Conservation (phyloP, 306 rosid genomes). For the Cucurbita ficifolia region DNA sequence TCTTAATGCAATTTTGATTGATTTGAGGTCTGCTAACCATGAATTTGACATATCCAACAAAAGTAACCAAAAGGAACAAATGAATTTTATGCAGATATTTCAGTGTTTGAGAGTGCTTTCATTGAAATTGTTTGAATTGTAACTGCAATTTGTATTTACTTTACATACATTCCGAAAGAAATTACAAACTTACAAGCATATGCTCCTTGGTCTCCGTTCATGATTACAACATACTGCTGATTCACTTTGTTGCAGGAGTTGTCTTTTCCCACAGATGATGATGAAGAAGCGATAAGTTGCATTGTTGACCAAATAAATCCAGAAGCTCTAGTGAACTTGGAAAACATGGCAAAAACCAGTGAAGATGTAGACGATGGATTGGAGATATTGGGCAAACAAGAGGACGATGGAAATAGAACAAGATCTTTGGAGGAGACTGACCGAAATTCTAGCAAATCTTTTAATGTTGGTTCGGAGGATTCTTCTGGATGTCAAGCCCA, state of each 20-base stretch:
- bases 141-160: neutral
- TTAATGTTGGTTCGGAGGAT: conserved; percentile 4
- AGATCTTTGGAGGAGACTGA: conserved; percentile 4
- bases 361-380: conserved; percentile 11
- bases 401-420: neutral
- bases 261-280: conserved; percentile 6
- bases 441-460: neutral
- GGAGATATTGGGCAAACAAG: conserved; percentile 7
- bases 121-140: neutral
- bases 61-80: neutral
- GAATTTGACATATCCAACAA: neutral
- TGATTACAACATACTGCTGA: neutral
- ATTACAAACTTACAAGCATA: neutral
- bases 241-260: conserved; percentile 20
- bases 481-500: neutral
- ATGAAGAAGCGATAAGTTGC: conserved; percentile 8
- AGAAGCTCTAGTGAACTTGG: neutral
- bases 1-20: neutral
- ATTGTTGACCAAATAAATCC: conserved; percentile 4
- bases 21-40: neutral
- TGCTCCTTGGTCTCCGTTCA: neutral
- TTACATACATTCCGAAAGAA: neutral
- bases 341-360: conserved; percentile 12
- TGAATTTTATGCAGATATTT: neutral
- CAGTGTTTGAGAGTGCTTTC: neutral